A percentile compares a stretch with the other conserved stretches of the same genome.
These are phyloP conservation scores for Russula sp. DNA, from an alignment of 768 basidiomycete genomes.

Conservation along the genomic window DNA sequence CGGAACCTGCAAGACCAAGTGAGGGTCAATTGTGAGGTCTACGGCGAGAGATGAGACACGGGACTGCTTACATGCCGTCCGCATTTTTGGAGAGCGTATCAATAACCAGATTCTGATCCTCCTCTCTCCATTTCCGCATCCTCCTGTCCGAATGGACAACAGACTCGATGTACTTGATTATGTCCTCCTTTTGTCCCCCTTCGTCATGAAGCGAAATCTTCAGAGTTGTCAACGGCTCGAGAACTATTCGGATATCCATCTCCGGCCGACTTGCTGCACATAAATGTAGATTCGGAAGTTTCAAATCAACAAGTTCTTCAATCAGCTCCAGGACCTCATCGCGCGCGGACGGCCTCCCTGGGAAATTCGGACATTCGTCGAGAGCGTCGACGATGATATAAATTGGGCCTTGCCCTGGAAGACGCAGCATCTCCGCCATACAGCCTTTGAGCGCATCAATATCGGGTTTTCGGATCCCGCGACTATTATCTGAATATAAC, in stretches of 20 bases:
- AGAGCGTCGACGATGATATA: constrained; percentile 12
- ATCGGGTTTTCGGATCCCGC: background rate
- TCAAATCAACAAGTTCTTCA: background rate
- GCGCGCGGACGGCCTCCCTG: constrained; percentile 3
- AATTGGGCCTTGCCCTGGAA: background rate
- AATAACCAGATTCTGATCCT: background rate
- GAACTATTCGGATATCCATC: constrained; percentile 1
- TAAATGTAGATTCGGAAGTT: constrained; percentile 1
- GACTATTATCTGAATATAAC: background rate
- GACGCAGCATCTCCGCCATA: constrained; percentile 1
- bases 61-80: constrained; percentile 15
- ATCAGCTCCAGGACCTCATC: constrained; percentile 4
- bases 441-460: background rate
- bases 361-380: constrained; percentile 13
- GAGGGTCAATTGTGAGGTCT: background rate
- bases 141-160: constrained; percentile 1
- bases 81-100: constrained; percentile 3
- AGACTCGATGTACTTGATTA: background rate
- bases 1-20: background rate
- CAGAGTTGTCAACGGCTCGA: constrained; percentile 2
- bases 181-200: constrained; percentile 5
- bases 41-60: fast-evolving
- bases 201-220: constrained; percentile 9
- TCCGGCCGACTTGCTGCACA: constrained; percentile 14
- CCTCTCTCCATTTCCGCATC: constrained; percentile 13